A percentile compares a stretch with the other conserved stretches of the same genome.
These are phyloP conservation scores for Sanghuangporus weigelae DNA, from an alignment of 1,284 basidiomycete genomes.

Conservation along the genomic window DNA sequence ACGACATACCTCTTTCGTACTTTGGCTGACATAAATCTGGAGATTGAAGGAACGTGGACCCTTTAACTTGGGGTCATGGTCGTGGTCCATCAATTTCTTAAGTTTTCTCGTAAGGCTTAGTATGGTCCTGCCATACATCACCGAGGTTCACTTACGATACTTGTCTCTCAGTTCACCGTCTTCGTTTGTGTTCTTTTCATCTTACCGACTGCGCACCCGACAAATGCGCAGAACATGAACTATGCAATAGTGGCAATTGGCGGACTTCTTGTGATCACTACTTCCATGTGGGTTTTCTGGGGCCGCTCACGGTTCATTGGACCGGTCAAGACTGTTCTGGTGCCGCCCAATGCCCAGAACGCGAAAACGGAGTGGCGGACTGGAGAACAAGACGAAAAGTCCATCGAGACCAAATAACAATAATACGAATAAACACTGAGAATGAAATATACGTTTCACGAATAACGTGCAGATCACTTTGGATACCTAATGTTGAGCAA, in stretches of 20 bases:
- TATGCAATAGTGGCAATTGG: conserved; percentile 52
- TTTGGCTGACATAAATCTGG: not conserved
- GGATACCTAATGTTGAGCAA: too few species aligned
- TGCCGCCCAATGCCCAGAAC: not conserved
- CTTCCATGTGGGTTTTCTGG: conserved; percentile 38
- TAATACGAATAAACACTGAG: too few species aligned
- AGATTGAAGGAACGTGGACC: conserved; percentile 46
- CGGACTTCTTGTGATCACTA: conserved; percentile 37
- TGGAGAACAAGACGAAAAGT: too few species aligned
- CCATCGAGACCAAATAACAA: too few species aligned
- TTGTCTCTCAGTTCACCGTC: conserved; percentile 37
- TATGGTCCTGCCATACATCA: not conserved
- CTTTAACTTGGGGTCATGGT: conserved; percentile 49
- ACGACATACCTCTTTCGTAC: not conserved
- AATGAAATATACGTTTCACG: too few species aligned
- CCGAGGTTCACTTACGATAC: not conserved
- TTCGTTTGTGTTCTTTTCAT: conserved; percentile 55
- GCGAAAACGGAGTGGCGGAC: not conserved
- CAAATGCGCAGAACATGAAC: conserved; percentile 58
- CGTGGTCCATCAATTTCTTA: conserved; percentile 45
- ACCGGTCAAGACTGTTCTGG: conserved; percentile 26
- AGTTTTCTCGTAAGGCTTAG: conserved; percentile 39
- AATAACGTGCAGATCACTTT: too few species aligned
- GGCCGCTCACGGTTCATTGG: conserved; percentile 29
- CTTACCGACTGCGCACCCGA: conserved; percentile 55